A percentile compares a stretch with the other conserved stretches of the same genome.
Evolutionary conservation across 1,284 basidiomycete genomes (phyloP).

Genomic region (Fomitiporia mediterranea): DNA sequence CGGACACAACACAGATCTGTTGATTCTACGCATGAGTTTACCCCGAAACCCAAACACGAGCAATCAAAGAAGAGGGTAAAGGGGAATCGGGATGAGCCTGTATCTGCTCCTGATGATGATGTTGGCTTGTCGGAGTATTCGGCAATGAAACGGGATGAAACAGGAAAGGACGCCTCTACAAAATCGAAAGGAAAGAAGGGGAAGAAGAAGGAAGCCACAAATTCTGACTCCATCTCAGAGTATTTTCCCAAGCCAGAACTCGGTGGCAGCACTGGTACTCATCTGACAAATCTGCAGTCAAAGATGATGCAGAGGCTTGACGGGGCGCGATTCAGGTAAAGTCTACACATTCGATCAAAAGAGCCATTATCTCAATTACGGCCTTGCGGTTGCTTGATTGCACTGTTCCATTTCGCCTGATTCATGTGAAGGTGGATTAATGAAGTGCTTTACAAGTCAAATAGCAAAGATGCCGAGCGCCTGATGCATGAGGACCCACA

Average conservation of each 20-base stretch:
- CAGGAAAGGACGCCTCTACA: background rate
- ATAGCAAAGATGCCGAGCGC: slow-evolving; percentile 65
- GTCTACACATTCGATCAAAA: background rate
- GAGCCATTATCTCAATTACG: background rate
- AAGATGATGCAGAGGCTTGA: slow-evolving; percentile 74
- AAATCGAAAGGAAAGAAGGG: background rate
- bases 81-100: too few species aligned
- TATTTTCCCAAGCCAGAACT: slow-evolving; percentile 5
- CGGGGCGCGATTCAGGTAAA: slow-evolving; percentile 79
- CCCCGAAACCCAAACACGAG: background rate
- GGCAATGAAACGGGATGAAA: background rate
- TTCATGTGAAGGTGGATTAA: slow-evolving; percentile 67
- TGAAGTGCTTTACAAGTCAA: slow-evolving; percentile 81
- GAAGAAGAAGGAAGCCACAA: slow-evolving; percentile 17
- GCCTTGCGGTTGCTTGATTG: background rate
- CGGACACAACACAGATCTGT: too few species aligned
- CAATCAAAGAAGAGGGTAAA: background rate
- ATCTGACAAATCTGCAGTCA: slow-evolving; percentile 69
- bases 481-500: slow-evolving; percentile 80
- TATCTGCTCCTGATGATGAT: background rate
- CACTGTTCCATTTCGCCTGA: background rate
- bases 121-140: background rate
- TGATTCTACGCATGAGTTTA: background rate
- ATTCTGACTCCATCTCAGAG: slow-evolving; percentile 13
- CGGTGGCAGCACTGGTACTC: slow-evolving; percentile 21